Conservation (phyloP, 306 rosid genomes). For the Rubus idaeus region DNA sequence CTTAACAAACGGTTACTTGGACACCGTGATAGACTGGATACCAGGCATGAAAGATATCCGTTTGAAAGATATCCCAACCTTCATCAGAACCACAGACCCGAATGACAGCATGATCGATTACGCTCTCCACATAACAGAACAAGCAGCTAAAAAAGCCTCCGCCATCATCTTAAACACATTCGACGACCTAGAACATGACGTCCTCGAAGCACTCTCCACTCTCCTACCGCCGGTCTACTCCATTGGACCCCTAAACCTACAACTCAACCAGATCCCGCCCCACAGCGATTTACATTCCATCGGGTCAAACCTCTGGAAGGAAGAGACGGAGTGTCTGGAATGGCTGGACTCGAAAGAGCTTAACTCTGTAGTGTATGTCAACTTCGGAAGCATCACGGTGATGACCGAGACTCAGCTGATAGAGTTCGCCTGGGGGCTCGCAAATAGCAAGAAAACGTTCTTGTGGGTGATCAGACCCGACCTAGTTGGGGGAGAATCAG, state of each 20-base stretch:
- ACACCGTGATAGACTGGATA: slow-evolving; percentile 53
- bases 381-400: slow-evolving; percentile 15
- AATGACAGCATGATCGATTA: slow-evolving; percentile 40
- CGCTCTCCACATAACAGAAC: neutral
- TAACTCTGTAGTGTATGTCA: slow-evolving; percentile 1
- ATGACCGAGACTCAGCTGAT: slow-evolving; percentile 1
- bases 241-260: slow-evolving; percentile 56
- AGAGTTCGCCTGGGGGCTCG: slow-evolving; percentile 19
- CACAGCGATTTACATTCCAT: slow-evolving; percentile 15
- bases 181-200: slow-evolving; percentile 48
- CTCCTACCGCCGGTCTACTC: slow-evolving; percentile 48
- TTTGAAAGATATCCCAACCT: slow-evolving; percentile 49
- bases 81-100: slow-evolving; percentile 56
- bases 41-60: slow-evolving; percentile 57
- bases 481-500: slow-evolving; percentile 2
- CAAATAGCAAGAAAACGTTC: neutral
- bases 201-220: slow-evolving; percentile 33
- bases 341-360: slow-evolving; percentile 47
- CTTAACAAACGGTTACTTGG: slow-evolving; percentile 52
- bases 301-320: slow-evolving; percentile 66
- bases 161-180: slow-evolving; percentile 65
- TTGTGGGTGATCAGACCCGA: slow-evolving; percentile 19
- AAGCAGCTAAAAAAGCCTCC: slow-evolving; percentile 37
- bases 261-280: slow-evolving; percentile 22
- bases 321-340: slow-evolving; percentile 48